Base-by-base conservation (phyloP, 2,329 filamentous ascomycete species). In the Boeremia lycopersici region DNA sequence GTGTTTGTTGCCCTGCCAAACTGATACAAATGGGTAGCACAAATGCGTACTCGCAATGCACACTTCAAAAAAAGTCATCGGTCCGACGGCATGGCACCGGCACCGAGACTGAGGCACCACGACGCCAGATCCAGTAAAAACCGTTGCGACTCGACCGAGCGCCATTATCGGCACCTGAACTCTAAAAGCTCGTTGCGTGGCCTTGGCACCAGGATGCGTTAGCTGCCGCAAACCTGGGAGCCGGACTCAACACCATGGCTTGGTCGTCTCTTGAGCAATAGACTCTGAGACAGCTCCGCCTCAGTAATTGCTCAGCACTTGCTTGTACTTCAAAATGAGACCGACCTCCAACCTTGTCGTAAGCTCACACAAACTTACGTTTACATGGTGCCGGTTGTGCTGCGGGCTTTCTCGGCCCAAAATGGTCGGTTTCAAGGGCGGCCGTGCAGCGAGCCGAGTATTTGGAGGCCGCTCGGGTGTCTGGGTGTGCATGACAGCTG, bases 31-130 rank as follows among this genome's bases (percentile, higher is more conserved):
- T 23, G 5, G 19, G 19, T 36, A 34, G 29, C 40, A 40, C 10
- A 13, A n/a, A 8, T 33, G 39, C 28, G 19, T 23, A 23, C 19
- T 23, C 19, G 34, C 30, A 36, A 31, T 40, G 46, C 36, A 41
- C 34, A 33, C 17, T 3, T 47, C 12, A 15, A 33, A 44, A 36
- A 11, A 17, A 51, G 43, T 26, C 48, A 50, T 57, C 63, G 61
- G 60, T 41, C 64, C 63, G 64, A 57, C 42, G 45, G 41, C n/a
- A 19, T 40, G 56, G 50, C 26, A 56, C 43, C 54, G 38, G 44
- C 28, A 56, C 46, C 57, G 38, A 57, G 42, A 50, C 55, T 59
- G 55, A 49, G 55, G 48, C 36, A 51, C 26, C 17, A 43, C 28
- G 23, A 53, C 52, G 55, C 49, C 57, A 55, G 55, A 47, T 49